Percentiles rank a stretch among this genome's conserved stretches.
phyloP scores from a whole-genome alignment of 1,139 yeast species.

The Kluyveromyces sp. region DNA sequence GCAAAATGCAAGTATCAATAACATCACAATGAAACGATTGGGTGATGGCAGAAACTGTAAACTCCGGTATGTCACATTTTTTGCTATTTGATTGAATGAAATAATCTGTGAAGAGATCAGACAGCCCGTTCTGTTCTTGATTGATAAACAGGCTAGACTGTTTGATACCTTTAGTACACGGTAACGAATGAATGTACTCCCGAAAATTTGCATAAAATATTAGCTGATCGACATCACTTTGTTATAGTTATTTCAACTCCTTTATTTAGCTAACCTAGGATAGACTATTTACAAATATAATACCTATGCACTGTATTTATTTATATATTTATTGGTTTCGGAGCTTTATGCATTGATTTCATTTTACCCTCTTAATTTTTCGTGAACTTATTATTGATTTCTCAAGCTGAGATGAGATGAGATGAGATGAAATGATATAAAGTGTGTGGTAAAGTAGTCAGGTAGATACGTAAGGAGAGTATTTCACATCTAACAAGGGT shows the following conservation, averaged over 20 bases:
- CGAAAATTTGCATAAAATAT: not conserved
- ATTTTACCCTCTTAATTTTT: not conserved
- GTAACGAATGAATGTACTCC: not conserved
- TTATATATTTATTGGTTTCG: no score
- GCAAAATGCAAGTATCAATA: slow-evolving; percentile 19
- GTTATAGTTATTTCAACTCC: not conserved
- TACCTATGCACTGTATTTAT: no score
- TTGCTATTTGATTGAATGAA: slow-evolving; percentile 11
- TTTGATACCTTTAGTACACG: not conserved
- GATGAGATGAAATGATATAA: not conserved
- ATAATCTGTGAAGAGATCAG: slow-evolving; percentile 8
- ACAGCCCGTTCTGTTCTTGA: slow-evolving; percentile 9
- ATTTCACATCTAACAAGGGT: no score
- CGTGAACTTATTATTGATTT: not conserved
- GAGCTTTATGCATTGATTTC: not conserved
- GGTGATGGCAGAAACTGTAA: not conserved
- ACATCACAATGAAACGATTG: slow-evolving; percentile 12
- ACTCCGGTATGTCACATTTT: slow-evolving; percentile 6
- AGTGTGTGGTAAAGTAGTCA: not conserved
- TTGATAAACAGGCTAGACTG: not conserved
- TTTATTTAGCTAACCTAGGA: not conserved
- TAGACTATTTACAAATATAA: no score
- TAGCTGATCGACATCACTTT: not conserved
- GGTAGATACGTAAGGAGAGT: not conserved
- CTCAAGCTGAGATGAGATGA: not conserved